These are phyloP conservation scores for Candida schatavii DNA, from an alignment of 805 yeast genomes.

Conservation along the genomic window DNA sequence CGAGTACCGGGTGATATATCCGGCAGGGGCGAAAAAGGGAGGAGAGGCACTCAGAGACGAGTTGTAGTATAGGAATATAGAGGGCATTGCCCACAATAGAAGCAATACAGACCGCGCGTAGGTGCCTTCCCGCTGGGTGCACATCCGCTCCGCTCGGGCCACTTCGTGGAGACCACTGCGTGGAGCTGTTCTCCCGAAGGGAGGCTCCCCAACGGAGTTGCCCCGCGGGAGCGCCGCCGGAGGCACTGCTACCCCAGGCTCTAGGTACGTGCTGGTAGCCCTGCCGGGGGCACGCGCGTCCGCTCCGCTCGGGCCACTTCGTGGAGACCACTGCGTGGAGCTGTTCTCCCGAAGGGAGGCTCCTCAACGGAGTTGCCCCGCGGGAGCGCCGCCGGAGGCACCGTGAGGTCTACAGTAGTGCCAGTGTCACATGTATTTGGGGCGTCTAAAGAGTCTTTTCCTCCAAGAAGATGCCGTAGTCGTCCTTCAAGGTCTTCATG, in stretches of 20 bases:
- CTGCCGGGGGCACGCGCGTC: background rate
- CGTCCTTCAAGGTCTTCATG: conserved; percentile 86
- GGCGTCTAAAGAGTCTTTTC: conserved; percentile 66
- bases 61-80: no score
- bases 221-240: background rate
- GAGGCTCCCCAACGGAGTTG: background rate
- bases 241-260: background rate
- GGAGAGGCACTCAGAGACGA: conserved; percentile 18
- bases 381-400: background rate
- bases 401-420: no score
- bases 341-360: background rate
- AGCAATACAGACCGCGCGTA: no score
- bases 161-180: no score
- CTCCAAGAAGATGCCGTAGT: conserved; percentile 79
- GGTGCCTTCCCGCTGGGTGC: no score
- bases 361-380: background rate
- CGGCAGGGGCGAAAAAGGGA: conserved; percentile 14
- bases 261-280: no score
- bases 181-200: no score
- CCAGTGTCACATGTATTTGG: background rate
- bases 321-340: background rate
- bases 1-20: conserved; percentile 45
- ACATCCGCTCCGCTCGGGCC: no score
- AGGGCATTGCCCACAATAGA: no score
- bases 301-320: background rate